Base-by-base conservation (phyloP, 371 early-diverging fungal species). In the Apophysomyces trapeziformis region DNA sequence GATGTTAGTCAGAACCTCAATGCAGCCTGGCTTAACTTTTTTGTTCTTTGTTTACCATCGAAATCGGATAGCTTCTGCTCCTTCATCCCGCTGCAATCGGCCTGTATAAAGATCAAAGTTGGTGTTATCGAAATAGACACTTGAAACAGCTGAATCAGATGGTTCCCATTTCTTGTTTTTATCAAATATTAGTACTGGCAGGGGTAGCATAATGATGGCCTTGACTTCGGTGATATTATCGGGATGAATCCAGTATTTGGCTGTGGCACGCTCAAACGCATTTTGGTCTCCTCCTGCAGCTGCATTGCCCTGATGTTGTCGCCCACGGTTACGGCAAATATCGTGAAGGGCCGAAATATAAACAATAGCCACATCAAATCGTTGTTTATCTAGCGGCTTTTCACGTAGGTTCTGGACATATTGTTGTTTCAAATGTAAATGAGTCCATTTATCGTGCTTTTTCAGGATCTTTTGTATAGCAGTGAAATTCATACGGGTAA, bases 211-310 rank as follows among this genome's bases (percentile, higher is more conserved):
- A 61, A 99, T 94, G 68, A 89, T 84, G 45, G 93, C 88, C 75
- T 98, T 96, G 68, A 99, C 89, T 74, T 98, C 97, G 60, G 94
- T 94, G 50, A 99, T 93, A 76, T 99, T 98, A 75, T 99, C 99
- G 1, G 95, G 95, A 71, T 97, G 97, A 14, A 99, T 95, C 99
- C 99, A 99, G 79, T 99, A 99, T 82, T 99, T 96, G 39, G 91
- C 88, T 16, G 95, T 95, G 60, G 89, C 86, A 16, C 95, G 86
- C 9, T 96, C 95, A 84, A 95, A 95, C 67, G 90, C 90, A 65
- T 82, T 85, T 61, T 88, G 85, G 13, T 83, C 80, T n/a, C 87
- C 89, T 35, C 89, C 91, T n/a, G 89, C 85, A 38, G 79, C 83
- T 12, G 74, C 37, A 45, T 68, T 75, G 18, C 61, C 65, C 35